Conservation (phyloP, 2,329 filamentous ascomycete species). For the Phoma sp. region DNA sequence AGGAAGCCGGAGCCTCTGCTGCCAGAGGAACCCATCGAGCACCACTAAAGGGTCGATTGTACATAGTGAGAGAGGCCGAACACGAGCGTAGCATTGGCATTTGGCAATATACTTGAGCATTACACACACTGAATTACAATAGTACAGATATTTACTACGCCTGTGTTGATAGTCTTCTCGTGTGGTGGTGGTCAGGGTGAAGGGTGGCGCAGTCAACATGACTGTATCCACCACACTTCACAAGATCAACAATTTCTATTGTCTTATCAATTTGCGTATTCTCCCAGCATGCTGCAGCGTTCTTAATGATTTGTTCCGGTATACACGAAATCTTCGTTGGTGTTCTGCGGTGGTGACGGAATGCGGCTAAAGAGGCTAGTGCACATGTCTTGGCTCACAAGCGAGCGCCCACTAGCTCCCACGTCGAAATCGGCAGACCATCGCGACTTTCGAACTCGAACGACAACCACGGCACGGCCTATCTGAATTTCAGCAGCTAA, state of each 20-base stretch:
- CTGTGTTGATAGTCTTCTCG: background rate
- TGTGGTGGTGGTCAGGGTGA: too few species aligned
- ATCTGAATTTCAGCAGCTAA: conserved; percentile 49
- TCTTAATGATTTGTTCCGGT: too few species aligned
- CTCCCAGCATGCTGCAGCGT: too few species aligned
- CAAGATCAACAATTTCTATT: too few species aligned
- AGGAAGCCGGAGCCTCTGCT: conserved; percentile 69
- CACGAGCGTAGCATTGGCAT: conserved; percentile 2
- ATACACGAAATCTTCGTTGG: too few species aligned
- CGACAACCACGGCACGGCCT: conserved; percentile 29
- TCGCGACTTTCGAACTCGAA: conserved; percentile 3
- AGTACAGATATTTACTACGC: background rate
- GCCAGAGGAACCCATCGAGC: conserved; percentile 85
- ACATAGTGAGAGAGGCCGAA: background rate
- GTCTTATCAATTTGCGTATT: too few species aligned
- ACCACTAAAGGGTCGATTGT: conserved; percentile 48
- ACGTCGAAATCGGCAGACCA: conserved; percentile 15
- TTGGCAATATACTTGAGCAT: background rate
- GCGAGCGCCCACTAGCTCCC: conserved; percentile 7
- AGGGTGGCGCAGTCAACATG: too few species aligned
- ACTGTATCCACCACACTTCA: too few species aligned
- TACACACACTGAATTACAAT: background rate
- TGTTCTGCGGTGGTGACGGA: background rate
- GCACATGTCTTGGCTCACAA: conserved; percentile 1
- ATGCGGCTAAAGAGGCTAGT: background rate